Conservation (phyloP, 2,329 filamentous ascomycete genomes). For the Pseudofabraea citricarpa region DNA sequence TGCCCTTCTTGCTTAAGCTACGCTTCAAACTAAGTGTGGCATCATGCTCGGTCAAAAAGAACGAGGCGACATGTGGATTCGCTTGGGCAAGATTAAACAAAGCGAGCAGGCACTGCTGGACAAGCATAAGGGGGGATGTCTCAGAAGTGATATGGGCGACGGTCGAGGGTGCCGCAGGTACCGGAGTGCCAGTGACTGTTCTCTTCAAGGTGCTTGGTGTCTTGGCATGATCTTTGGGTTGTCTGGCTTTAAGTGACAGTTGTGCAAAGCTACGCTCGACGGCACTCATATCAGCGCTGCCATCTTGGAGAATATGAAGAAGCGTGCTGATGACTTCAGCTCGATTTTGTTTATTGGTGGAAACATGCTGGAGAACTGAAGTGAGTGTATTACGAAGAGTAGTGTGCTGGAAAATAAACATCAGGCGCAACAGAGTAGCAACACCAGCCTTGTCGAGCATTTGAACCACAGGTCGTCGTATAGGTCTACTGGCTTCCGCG, state of each 20-base stretch:
- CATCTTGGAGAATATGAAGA: constrained; percentile 90
- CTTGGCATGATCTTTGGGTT: constrained; percentile 61
- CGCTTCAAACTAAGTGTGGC: constrained; percentile 72
- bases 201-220: constrained; percentile 79
- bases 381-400: constrained; percentile 81
- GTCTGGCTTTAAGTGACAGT: constrained; percentile 85
- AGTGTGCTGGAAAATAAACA: constrained; percentile 93
- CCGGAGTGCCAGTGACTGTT: constrained; percentile 55
- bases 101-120: constrained; percentile 88
- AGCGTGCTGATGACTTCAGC: constrained; percentile 91
- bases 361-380: constrained; percentile 84
- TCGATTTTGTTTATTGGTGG: constrained; percentile 93
- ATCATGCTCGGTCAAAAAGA: constrained; percentile 95
- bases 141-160: constrained; percentile 65
- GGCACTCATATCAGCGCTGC: constrained; percentile 85
- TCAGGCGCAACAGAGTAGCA: constrained; percentile 91
- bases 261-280: constrained; percentile 95
- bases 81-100: constrained; percentile 78
- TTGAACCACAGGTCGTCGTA: constrained; percentile 80
- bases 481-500: constrained; percentile 45
- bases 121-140: constrained; percentile 88
- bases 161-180: constrained; percentile 29
- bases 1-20: constrained; percentile 75
- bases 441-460: constrained; percentile 96
- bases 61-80: constrained; percentile 81